Percentiles rank a stretch among this genome's conserved stretches.
Evolutionary conservation across 352 stramenopile genomes (phyloP).

Genomic region (Globisporangium paddicum): DNA sequence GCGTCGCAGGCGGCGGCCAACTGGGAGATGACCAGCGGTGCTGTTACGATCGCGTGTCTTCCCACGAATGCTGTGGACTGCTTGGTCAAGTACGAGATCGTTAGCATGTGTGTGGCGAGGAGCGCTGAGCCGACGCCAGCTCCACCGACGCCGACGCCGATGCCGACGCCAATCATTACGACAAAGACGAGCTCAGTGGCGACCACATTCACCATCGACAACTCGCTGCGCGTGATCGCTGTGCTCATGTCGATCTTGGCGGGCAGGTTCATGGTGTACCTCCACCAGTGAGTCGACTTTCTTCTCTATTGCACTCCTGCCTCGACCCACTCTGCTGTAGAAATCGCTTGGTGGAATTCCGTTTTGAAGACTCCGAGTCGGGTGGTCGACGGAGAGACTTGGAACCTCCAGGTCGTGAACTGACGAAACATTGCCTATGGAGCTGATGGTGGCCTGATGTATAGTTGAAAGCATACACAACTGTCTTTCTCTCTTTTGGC

Average conservation of each 20-base stretch:
- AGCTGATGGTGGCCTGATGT: too few species aligned
- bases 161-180: neutral
- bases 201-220: neutral
- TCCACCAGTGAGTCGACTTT: neutral
- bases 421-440: too few species aligned
- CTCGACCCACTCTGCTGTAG: neutral
- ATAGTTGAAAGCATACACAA: too few species aligned
- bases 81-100: neutral
- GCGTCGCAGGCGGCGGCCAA: neutral
- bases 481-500: too few species aligned
- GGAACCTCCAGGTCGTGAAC: too few species aligned
- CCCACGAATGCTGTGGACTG: neutral
- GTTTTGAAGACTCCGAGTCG: too few species aligned
- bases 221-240: neutral
- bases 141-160: neutral
- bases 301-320: neutral
- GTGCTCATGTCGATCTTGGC: neutral
- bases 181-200: neutral
- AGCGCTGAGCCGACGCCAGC: neutral
- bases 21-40: neutral
- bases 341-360: neutral
- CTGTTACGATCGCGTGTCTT: neutral
- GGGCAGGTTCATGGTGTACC: neutral
- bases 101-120: neutral
- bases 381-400: too few species aligned